Evolutionary conservation across 306 rosid species (phyloP).

Genomic region (Fragaria ananassa): DNA sequence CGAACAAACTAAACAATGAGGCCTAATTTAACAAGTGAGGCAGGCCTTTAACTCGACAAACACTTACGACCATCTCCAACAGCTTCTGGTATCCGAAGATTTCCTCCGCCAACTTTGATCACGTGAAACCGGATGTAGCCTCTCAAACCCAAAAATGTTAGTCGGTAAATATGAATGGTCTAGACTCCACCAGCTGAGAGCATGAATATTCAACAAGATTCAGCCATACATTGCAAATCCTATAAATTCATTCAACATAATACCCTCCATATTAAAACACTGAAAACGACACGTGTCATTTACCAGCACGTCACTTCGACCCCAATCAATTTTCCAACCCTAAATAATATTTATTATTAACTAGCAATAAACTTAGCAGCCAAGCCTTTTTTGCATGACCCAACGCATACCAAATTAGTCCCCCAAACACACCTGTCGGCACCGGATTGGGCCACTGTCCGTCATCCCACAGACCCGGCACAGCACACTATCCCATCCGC

Average conservation of each 20-base stretch:
- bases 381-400: not conserved
- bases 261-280: not conserved
- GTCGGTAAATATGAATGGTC: no score
- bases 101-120: no score
- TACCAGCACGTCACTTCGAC: not conserved
- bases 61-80: no score
- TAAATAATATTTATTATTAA: not conserved
- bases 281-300: not conserved
- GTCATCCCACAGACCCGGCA: conserved; percentile 8
- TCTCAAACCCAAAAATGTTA: no score
- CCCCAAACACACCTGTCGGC: not conserved
- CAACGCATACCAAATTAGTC: not conserved
- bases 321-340: not conserved
- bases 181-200: not conserved
- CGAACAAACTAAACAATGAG: no score
- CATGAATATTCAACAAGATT: not conserved
- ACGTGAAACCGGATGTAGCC: no score
- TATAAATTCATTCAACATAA: not conserved
- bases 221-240: not conserved
- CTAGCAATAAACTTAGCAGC: not conserved
- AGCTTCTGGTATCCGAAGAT: no score
- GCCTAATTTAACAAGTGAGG: no score
- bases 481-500: not conserved
- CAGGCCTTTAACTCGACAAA: no score
- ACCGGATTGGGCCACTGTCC: not conserved